Base-by-base conservation (phyloP, 2,329 filamentous ascomycete species). In the Nothophoma quercina region DNA sequence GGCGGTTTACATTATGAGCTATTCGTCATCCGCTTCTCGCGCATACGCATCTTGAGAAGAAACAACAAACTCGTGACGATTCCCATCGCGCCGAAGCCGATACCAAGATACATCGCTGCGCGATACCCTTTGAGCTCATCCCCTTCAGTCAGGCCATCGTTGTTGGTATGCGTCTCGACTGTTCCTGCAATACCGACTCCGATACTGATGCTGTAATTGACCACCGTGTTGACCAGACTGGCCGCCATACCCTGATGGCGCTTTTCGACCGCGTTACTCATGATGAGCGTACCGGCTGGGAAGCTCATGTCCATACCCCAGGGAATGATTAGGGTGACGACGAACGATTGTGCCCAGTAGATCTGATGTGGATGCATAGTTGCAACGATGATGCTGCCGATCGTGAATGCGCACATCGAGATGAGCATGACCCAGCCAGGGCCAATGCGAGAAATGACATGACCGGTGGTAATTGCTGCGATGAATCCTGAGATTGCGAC, bases 231-330 rank as follows among this genome's bases (percentile, higher is more conserved):
- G 32, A 78, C 65, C 33, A 74, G 45, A 51, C 65, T 71, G 5
- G 75, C 76, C 0, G 73, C 75, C 44, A 78, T 70, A 12, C 77
- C 77, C 47, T 79, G 76, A 50, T 79, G 73, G 33, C 70, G 65
- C 22, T 68, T 73, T 3, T 58, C 57, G 21, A 78, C 71, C 0
- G 70, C 65, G 46, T 77, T 72, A 15, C 64, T 70, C 44, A 77
- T 63, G 13, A 78, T 74, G 8, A 78, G 61, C 1, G 73, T 75
- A 1, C 68, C 74, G 5, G 76, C 74, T 0, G 75, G 74, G 44
- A 78, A 78, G 1, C 61, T 67, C 69, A 78, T 75, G 41, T 78
- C 77, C 70, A 77, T 77, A 1, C 75, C 75, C 67, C 69, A 73
- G 0, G 67, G 71, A 1, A 68, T 74, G 15, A 75, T 60, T 0